Percentiles rank a stretch among this genome's conserved stretches.
Conservation (phyloP, 1,284 basidiomycete genomes). For the Inonotus obliquus region DNA sequence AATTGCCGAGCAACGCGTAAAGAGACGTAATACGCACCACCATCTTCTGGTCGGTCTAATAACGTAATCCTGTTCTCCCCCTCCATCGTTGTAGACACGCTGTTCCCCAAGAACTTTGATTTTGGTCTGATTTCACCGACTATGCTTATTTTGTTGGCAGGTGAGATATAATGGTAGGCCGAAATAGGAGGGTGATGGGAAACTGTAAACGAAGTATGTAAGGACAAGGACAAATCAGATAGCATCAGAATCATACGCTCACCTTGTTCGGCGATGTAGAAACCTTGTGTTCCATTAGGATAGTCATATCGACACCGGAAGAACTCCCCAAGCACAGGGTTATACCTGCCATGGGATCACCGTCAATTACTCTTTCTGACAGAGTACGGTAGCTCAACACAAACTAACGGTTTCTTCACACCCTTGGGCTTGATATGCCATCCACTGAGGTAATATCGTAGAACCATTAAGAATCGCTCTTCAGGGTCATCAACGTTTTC, state of each 20-base stretch:
- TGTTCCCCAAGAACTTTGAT: constrained; percentile 95
- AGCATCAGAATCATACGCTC: constrained; percentile 13
- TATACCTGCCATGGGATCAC: constrained; percentile 63
- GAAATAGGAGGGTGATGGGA: constrained; percentile 95
- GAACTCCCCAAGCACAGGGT: constrained; percentile 96
- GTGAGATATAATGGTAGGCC: constrained; percentile 95
- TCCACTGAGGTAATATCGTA: constrained; percentile 96
- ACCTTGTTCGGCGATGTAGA: constrained; percentile 98
- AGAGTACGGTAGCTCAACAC: background rate
- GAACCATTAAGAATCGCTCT: constrained; percentile 87
- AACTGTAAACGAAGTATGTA: constrained; percentile 39
- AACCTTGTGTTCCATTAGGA: constrained; percentile 85
- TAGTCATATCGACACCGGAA: constrained; percentile 97
- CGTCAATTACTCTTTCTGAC: background rate
- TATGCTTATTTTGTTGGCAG: constrained; percentile 80
- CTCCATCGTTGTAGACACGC: constrained; percentile 93
- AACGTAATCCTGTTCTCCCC: constrained; percentile 88
- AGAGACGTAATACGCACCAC: constrained; percentile 49
- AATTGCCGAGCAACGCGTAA: background rate
- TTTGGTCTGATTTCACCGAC: constrained; percentile 95
- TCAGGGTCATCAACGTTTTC: constrained; percentile 76
- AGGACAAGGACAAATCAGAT: background rate
- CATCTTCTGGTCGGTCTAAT: constrained; percentile 79
- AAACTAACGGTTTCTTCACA: constrained; percentile 93
- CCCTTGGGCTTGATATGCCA: constrained; percentile 99